Base-by-base conservation (phyloP, 441 rosid species). In the Populus hybrid region DNA sequence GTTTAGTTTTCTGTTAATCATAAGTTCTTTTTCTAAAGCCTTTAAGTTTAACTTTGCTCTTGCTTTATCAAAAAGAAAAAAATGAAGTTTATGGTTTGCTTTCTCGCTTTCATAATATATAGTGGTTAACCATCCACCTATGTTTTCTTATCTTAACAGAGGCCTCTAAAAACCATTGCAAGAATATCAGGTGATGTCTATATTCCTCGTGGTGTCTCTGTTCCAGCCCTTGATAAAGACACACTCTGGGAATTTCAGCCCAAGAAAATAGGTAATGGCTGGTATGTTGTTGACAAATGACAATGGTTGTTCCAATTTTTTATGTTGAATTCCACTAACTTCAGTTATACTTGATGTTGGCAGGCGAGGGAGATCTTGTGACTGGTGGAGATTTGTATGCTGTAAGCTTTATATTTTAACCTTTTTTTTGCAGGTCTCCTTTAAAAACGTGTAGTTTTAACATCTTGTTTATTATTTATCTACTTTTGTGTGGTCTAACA, bases 181-280 rank as follows among this genome's bases (percentile, higher is more conserved):
- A 95, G 78, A 81, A 83, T 70, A 87, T 97, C 98, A 72, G 99
- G 98, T 75, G 99, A 97, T 85, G 99, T 97, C 76, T 95, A 97
- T 81, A 95, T 97, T 40, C 99, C 99, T 86, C 94, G 99, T 76
- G 99, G 99, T 84, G 99, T 97, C 69, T 87, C 99, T 79, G 99
- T 97, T 42, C 99, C 99, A 1, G 94, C 99, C 42, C 93, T 96
- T 80, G 99, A 97, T 87, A 97, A 92, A 88, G 99, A 95, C 82
- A 85, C 76, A 10, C 94, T 87, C 10, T 97, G 99, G 99, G 99
- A 97, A 73, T 97, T 97, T 81, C 91, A 97, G 90, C 98, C 99
- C 26, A 93, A 91, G 82, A 91, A 89, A 74, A 76, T 95, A 63
- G 99, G 99, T 97, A 90, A 72, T 21, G 8, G 24, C 24, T 73